Evolutionary conservation across 1,284 basidiomycete species (phyloP), one percentile per base, ranked within the genome.

Genomic region (Ustilago curta): DNA sequence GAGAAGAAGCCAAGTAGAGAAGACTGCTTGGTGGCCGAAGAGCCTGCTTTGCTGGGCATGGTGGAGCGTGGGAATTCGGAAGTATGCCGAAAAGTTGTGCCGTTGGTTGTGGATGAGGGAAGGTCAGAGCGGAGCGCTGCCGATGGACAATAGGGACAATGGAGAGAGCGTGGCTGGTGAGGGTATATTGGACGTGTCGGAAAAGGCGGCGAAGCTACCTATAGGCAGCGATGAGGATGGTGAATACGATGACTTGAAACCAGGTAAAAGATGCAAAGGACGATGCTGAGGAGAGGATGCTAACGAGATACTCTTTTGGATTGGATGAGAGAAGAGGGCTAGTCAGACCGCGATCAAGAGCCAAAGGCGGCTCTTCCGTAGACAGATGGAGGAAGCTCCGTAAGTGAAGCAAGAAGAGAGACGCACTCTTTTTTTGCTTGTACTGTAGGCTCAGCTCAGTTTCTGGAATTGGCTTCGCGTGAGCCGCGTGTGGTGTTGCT

Each of bases 1-100:
- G 70, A 58, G 45, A 79, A 79, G 68, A 79, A 79, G 49, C 77
- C 77, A 9, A 77, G 76, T 57, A 79, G 68, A 37, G 74, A 66
- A 31, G 71, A 71, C 58, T 79, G 74, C 61, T 75, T 79, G 42
- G 56, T 47, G 21, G 50, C 51, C 5, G 44, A 35, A 40, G 35
- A 16, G 12, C 61, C 44, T 39, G 59, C 39, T 21, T 70, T 70
- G 66, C 49, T 35, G 4, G 71, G 53, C 58, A 47, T 65, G 53
- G 8, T 49, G 43, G 54, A 40, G 49, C 50, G 57, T 63, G 56
- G 21, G 39, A 49, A 12, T 6, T 53, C 48, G 58, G 64, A 51
- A 14, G 14, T 23, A 23, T 21, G 18, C 53, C 66, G 59, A 37
- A 59, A n/a, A 19, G 37, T 8, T 19, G 31, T 54, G 23, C 23